Base-by-base conservation (phyloP, 768 basidiomycete species). In the Jaapia argillacea region DNA sequence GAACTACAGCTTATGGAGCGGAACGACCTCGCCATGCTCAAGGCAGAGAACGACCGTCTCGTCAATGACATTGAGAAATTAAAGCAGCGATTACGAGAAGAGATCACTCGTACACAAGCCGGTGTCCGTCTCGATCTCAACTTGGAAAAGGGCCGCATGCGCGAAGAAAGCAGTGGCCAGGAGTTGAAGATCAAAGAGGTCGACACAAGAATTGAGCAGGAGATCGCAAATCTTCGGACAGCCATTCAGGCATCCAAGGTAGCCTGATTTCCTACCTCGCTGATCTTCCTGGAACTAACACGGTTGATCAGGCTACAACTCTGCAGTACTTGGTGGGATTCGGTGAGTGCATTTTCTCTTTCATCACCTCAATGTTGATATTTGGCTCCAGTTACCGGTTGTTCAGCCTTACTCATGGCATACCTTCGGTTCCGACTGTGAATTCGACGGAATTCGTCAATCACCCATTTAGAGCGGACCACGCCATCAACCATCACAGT, bases 181-280 rank as follows among this genome's bases (percentile, higher is more conserved):
- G 92, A 96, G 55, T 67, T 93, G 42, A 97, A 97, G 76, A 87
- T 98, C 57, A 91, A 90, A 60, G 94, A 99, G 60, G 92, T 97
- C 14, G 94, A 98, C 55, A 97, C 94, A 3, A 68, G 88, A 58
- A 97, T 98, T 51, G 94, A 99, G 62, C 87, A 88, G 57, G 92
- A 97, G 63, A 94, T 94, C 56, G 89, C 91, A 6, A 79, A 77
- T 2, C 60, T 96, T 42, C 69, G 86, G 44, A 93, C 88, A 2
- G 69, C 80, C 5, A 89, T 90, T 25, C 87, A 91, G 57, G 78
- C 85, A 0, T 85, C 85, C 43, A 91, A 91, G 75, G 85, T 80
- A 44, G 22, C 13, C 37, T 22, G 10, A 10, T n/a, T 38, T 7
- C 37, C 7, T 7, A 38, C 37, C 10, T 7, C 22, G 37, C 10